phyloP scores from a whole-genome alignment of 75 land plant species.

The Cryptomeria japonica region DNA sequence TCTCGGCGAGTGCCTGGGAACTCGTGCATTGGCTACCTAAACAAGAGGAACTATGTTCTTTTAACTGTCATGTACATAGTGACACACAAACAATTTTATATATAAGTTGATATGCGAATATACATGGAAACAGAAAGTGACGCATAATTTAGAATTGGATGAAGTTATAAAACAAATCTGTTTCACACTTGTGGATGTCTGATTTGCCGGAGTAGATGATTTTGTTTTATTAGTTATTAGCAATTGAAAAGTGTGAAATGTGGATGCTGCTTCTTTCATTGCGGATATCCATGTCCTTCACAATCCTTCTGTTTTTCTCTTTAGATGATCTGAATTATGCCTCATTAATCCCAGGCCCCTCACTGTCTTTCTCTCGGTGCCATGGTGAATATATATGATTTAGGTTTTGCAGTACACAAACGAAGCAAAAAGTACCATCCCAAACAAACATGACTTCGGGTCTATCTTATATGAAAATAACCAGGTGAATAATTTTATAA shows the following conservation, averaged over 20 bases:
- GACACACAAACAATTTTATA: background rate
- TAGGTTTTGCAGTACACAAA: no score
- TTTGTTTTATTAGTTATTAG: background rate
- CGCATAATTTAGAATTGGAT: background rate
- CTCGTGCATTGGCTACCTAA: background rate
- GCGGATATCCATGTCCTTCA: background rate
- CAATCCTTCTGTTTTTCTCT: background rate
- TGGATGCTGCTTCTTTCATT: background rate
- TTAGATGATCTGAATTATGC: no score
- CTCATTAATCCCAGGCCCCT: background rate
- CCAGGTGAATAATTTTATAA: no score
- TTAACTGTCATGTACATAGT: background rate
- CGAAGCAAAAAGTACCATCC: background rate
- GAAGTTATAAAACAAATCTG: background rate
- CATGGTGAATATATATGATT: background rate
- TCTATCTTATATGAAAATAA: background rate
- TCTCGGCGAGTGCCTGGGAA: background rate
- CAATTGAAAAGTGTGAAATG: no score
- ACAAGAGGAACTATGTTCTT: background rate
- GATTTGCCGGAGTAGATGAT: background rate
- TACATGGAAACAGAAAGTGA: background rate
- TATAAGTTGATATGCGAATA: background rate
- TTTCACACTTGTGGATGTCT: background rate
- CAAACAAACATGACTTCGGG: background rate
- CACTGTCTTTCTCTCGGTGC: background rate